phyloP scores from a whole-genome alignment of 306 rosid species.

The Prunus persica region DNA sequence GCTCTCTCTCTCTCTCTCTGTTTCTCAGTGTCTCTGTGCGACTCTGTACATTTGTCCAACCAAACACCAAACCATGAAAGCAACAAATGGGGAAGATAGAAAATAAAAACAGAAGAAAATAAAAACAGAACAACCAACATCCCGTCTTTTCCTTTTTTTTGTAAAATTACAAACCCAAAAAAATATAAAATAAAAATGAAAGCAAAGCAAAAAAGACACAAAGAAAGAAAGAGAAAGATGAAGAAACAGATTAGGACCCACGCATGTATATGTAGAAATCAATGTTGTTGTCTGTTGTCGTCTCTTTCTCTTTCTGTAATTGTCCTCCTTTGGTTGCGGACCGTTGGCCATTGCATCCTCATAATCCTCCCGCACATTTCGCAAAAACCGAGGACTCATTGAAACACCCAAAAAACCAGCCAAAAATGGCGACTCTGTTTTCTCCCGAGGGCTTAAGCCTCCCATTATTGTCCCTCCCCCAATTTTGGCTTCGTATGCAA shows the following conservation, averaged over 20 bases:
- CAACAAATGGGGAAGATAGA: neutral
- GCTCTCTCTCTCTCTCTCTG: neutral
- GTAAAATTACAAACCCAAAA: neutral
- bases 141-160: slow-evolving; percentile 42
- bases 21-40: slow-evolving; percentile 7
- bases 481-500: slow-evolving; percentile 8
- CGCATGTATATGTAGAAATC: slow-evolving; percentile 15
- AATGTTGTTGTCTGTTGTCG: neutral
- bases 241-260: slow-evolving; percentile 39
- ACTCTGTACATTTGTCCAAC: neutral
- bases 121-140: slow-evolving; percentile 23
- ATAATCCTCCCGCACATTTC: slow-evolving; percentile 37
- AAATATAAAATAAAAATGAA: neutral
- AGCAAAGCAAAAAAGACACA: neutral
- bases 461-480: neutral
- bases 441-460: neutral
- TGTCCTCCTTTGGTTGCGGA: slow-evolving; percentile 50
- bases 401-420: neutral
- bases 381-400: slow-evolving; percentile 24
- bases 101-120: neutral
- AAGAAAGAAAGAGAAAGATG: neutral
- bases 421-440: slow-evolving; percentile 7
- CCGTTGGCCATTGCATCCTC: slow-evolving; percentile 25
- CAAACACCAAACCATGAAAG: slow-evolving; percentile 19
- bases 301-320: neutral